These are phyloP conservation scores for Claviceps sp. DNA, from an alignment of 2,329 filamentous ascomycete genomes.

Conservation along the genomic window DNA sequence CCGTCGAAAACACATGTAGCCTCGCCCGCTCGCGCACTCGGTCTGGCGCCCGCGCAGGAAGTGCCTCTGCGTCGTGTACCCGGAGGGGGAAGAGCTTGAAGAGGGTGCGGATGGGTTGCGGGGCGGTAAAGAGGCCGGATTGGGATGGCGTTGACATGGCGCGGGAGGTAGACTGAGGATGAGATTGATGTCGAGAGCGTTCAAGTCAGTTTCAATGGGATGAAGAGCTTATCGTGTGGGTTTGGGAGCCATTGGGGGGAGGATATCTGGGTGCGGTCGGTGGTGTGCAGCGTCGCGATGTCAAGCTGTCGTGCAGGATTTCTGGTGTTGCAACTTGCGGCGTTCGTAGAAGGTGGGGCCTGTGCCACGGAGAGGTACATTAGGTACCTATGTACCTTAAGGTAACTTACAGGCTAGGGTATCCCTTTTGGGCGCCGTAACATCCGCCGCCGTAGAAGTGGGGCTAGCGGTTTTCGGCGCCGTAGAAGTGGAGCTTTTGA, in stretches of 20 bases:
- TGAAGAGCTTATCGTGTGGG: too few species aligned
- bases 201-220: too few species aligned
- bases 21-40: slow-evolving; percentile 33
- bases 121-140: slow-evolving; percentile 42
- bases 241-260: too few species aligned
- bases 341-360: not conserved
- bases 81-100: slow-evolving; percentile 75
- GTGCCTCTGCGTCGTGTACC: slow-evolving; percentile 60
- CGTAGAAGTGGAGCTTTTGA: too few species aligned
- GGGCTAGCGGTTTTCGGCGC: too few species aligned
- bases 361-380: too few species aligned
- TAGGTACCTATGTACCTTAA: too few species aligned
- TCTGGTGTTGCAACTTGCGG: not conserved
- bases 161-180: not conserved
- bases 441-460: too few species aligned
- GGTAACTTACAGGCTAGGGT: too few species aligned
- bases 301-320: not conserved
- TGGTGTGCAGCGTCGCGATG: not conserved
- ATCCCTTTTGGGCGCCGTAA: too few species aligned
- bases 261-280: too few species aligned
- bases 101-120: slow-evolving; percentile 62
- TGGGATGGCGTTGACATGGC: slow-evolving; percentile 6
- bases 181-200: too few species aligned
- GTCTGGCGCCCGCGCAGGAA: slow-evolving; percentile 46
- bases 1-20: slow-evolving; percentile 65